Conservation (phyloP, 2,329 filamentous ascomycete genomes). For the Chaetomiaceae sp. region DNA sequence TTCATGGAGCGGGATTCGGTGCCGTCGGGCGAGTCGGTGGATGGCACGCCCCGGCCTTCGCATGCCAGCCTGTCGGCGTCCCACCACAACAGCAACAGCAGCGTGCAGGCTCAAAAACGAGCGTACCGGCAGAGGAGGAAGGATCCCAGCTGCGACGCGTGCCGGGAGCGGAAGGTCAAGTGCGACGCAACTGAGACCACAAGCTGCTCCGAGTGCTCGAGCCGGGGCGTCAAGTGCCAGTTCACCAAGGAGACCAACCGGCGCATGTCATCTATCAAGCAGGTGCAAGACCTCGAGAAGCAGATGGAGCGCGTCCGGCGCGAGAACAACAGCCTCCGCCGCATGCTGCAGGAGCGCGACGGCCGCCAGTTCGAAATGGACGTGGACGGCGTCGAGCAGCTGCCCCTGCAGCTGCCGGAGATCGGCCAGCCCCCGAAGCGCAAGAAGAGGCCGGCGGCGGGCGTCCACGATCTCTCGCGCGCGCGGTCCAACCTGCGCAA, state of each 20-base stretch:
- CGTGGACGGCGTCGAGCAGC: conserved; percentile 42
- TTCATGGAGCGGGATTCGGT: conserved; percentile 55
- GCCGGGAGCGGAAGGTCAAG: conserved; percentile 76
- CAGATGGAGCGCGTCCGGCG: conserved; percentile 75
- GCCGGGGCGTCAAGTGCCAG: conserved; percentile 92
- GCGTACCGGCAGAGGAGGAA: conserved; percentile 93
- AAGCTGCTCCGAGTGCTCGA: conserved; percentile 95
- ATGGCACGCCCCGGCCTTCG: conserved; percentile 46
- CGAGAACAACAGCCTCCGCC: conserved; percentile 69
- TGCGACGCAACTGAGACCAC: conserved; percentile 96
- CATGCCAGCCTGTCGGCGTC: conserved; percentile 27
- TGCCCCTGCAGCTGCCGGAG: conserved; percentile 53
- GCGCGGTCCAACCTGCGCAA: conserved; percentile 67
- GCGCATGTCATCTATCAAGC: conserved; percentile 98
- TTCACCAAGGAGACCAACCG: conserved; percentile 99
- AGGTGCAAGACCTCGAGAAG: conserved; percentile 93
- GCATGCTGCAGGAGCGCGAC: conserved; percentile 32
- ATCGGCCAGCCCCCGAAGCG: conserved; percentile 61
- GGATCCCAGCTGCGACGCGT: conserved; percentile 96
- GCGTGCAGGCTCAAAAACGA: conserved; percentile 71
- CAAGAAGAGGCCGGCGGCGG: conserved; percentile 52
- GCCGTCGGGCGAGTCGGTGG: conserved; percentile 51
- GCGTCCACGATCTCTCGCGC: conserved; percentile 62
- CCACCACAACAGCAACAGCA: conserved; percentile 27
- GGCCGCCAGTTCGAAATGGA: conserved; percentile 45